phyloP scores from a whole-genome alignment of 805 yeast genomes.

The Myxozyma mucilagina region DNA sequence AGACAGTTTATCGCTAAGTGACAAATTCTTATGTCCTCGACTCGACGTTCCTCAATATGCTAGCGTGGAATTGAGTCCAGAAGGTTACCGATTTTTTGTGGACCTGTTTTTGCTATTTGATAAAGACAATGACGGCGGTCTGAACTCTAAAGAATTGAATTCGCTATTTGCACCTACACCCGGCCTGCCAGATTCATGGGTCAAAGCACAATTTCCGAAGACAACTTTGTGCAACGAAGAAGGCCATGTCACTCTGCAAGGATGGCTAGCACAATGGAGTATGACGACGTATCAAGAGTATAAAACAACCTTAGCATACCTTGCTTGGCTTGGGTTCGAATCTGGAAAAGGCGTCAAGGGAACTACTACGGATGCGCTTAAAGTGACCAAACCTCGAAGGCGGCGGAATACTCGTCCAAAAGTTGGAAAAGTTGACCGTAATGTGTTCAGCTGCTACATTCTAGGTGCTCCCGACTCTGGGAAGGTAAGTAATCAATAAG shows the following conservation, averaged over 20 bases:
- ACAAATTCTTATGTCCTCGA: slow-evolving; percentile 70
- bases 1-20: slow-evolving; percentile 82
- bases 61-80: slow-evolving; percentile 88
- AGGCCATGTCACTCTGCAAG: slow-evolving; percentile 89
- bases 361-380: slow-evolving; percentile 54
- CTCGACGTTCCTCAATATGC: slow-evolving; percentile 71
- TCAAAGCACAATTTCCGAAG: slow-evolving; percentile 77
- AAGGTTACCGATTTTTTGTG: slow-evolving; percentile 87
- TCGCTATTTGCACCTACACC: slow-evolving; percentile 85
- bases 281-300: slow-evolving; percentile 89
- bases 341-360: slow-evolving; percentile 30
- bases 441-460: slow-evolving; percentile 87
- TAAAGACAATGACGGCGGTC: slow-evolving; percentile 94
- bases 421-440: slow-evolving; percentile 70
- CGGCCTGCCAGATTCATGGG: slow-evolving; percentile 87
- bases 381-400: slow-evolving; percentile 79
- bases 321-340: slow-evolving; percentile 89
- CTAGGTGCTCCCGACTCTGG: slow-evolving; percentile 87
- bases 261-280: slow-evolving; percentile 99
- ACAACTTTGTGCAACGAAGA: slow-evolving; percentile 88
- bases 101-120: slow-evolving; percentile 87
- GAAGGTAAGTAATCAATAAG: slow-evolving; percentile 44
- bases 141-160: slow-evolving; percentile 68
- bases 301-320: slow-evolving; percentile 78
- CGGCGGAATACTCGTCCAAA: slow-evolving; percentile 61